Conservation (phyloP, 805 yeast species). For the Yamadazyma philogaea region DNA sequence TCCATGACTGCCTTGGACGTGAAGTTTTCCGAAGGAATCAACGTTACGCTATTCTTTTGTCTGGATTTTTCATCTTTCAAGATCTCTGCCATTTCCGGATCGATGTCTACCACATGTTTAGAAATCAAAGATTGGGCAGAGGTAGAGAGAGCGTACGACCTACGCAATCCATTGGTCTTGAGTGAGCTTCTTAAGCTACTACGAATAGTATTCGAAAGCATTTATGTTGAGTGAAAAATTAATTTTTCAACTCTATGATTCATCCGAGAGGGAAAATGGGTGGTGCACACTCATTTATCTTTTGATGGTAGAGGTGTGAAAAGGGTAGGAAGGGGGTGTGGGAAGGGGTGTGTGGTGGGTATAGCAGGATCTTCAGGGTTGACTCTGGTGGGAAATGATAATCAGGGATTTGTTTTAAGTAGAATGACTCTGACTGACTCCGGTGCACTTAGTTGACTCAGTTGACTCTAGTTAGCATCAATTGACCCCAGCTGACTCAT, state of each 20-base stretch:
- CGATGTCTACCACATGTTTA: conserved; percentile 60
- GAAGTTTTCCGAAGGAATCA: conserved; percentile 96
- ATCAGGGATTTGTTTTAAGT: too few species aligned
- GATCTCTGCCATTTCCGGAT: conserved; percentile 82
- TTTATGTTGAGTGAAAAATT: conserved; percentile 9
- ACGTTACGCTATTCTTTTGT: conserved; percentile 89
- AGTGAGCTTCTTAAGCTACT: conserved; percentile 13
- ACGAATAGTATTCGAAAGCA: conserved; percentile 31
- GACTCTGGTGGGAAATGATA: too few species aligned
- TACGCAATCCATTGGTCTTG: conserved; percentile 14
- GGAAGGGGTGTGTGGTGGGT: too few species aligned
- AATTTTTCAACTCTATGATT: conserved; percentile 9
- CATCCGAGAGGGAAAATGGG: conserved; percentile 1
- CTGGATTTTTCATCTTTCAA: conserved; percentile 78
- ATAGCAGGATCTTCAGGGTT: too few species aligned
- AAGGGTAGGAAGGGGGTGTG: too few species aligned
- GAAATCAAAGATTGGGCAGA: conserved; percentile 65
- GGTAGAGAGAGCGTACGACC: conserved; percentile 60
- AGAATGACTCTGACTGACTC: neutral
- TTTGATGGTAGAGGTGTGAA: neutral
- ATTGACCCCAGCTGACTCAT: too few species aligned
- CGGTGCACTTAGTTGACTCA: neutral
- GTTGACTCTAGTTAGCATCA: neutral
- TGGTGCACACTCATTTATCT: neutral
- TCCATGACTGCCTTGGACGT: conserved; percentile 96